Evolutionary conservation across 2,329 filamentous ascomycete genomes (phyloP).

Genomic region (Hymenotorrendiella dingleyae): DNA sequence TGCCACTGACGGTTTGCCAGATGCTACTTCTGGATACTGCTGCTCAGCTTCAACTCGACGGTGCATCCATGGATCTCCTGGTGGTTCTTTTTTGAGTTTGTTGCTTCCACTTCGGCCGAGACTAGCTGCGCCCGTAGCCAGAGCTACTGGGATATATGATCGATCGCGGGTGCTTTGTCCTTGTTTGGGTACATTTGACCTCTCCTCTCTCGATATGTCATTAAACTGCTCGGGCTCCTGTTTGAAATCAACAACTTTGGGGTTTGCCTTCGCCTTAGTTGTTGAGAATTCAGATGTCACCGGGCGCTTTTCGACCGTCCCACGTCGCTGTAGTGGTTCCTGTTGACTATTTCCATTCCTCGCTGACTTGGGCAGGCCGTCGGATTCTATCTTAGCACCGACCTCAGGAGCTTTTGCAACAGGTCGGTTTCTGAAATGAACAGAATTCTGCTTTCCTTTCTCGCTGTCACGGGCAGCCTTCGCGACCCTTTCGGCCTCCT

Average conservation of each 20-base stretch:
- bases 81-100: conserved; percentile 52
- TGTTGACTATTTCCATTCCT: too few species aligned
- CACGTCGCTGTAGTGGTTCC: too few species aligned
- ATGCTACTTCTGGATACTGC: conserved; percentile 29
- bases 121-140: conserved; percentile 12
- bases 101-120: conserved; percentile 47
- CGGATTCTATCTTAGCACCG: conserved; percentile 13
- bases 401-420: conserved; percentile 22
- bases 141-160: conserved; percentile 34
- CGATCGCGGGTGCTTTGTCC: conserved; percentile 58
- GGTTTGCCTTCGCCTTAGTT: conserved; percentile 28
- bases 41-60: conserved; percentile 40
- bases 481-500: conserved; percentile 72
- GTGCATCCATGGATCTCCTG: conserved; percentile 44
- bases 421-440: conserved; percentile 28
- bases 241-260: conserved; percentile 19
- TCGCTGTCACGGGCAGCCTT: conserved; percentile 26
- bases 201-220: conserved; percentile 5
- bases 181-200: conserved; percentile 34
- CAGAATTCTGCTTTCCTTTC: conserved; percentile 23
- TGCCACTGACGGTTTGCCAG: conserved; percentile 19
- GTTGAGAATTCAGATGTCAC: conserved; percentile 32
- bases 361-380: conserved; percentile 18
- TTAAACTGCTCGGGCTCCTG: conserved; percentile 11
- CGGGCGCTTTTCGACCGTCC: conserved; percentile 28